phyloP scores from a whole-genome alignment of 495 filamentous ascomycete genomes.

The Aspergillus homomorphus region DNA sequence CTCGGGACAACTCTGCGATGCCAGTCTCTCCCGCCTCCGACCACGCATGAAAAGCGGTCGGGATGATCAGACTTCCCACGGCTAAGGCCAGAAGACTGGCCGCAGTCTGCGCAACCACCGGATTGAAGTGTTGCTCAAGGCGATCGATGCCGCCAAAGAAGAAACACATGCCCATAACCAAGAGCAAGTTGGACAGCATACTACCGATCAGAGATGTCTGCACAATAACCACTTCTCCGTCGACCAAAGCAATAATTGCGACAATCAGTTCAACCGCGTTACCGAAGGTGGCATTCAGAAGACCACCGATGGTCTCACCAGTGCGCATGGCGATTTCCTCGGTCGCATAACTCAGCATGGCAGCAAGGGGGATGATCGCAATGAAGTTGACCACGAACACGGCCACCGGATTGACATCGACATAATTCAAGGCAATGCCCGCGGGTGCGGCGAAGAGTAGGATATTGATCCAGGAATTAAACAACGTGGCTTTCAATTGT shows the following conservation, averaged over 20 bases:
- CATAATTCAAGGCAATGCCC: conserved; percentile 68
- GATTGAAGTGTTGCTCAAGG: conserved; percentile 84
- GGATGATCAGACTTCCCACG: conserved; percentile 79
- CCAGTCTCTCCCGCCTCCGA: conserved; percentile 21
- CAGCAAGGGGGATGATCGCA: conserved; percentile 67
- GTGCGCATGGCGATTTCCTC: conserved; percentile 54
- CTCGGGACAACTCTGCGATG: background rate
- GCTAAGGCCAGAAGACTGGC: conserved; percentile 77
- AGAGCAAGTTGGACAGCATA: conserved; percentile 86
- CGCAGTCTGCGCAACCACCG: conserved; percentile 89
- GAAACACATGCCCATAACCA: conserved; percentile 93
- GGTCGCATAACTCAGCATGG: conserved; percentile 55
- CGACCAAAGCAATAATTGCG: conserved; percentile 72
- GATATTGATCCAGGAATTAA: conserved; percentile 83
- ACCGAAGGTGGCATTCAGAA: conserved; percentile 83
- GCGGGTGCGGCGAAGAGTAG: conserved; percentile 74
- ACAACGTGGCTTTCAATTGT: conserved; percentile 67
- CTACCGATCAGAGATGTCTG: conserved; percentile 89
- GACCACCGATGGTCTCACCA: conserved; percentile 80
- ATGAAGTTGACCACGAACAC: conserved; percentile 89
- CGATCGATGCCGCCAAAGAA: conserved; percentile 82
- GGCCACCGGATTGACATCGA: conserved; percentile 50
- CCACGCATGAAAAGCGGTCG: conserved; percentile 75
- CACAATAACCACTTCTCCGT: conserved; percentile 77
- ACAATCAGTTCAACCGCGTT: conserved; percentile 94